These are phyloP conservation scores for Rachicladosporium sp. DNA, from an alignment of 2,329 filamentous ascomycete species.

Conservation along the genomic window DNA sequence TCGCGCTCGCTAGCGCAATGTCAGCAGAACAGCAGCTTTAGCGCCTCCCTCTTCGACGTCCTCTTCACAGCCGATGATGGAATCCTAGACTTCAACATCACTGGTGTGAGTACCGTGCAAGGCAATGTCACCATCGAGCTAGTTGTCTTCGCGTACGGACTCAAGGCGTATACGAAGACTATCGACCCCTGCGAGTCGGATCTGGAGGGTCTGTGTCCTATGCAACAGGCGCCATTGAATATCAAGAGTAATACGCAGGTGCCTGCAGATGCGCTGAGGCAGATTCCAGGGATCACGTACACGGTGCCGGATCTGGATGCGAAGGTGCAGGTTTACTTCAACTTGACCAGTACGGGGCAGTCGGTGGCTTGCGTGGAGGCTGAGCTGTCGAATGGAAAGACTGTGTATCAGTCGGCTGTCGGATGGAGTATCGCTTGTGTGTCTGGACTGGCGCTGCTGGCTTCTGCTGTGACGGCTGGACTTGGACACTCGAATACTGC, in stretches of 20 bases:
- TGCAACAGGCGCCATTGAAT: slow-evolving; percentile 72
- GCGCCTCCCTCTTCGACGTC: slow-evolving; percentile 80
- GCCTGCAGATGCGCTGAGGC: slow-evolving; percentile 41
- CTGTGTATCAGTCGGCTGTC: slow-evolving; percentile 76
- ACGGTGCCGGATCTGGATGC: slow-evolving; percentile 85
- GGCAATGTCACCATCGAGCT: slow-evolving; percentile 72
- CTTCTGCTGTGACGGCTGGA: slow-evolving; percentile 79
- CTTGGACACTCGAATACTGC: slow-evolving; percentile 88
- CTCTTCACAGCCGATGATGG: slow-evolving; percentile 64
- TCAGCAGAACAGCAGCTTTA: slow-evolving; percentile 72
- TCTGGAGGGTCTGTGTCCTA: slow-evolving; percentile 72
- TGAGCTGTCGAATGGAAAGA: slow-evolving; percentile 78
- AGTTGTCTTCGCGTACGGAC: slow-evolving; percentile 70
- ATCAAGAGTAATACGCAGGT: slow-evolving; percentile 60
- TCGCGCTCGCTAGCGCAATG: slow-evolving; percentile 79
- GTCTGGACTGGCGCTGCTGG: slow-evolving; percentile 67
- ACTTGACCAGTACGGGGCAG: slow-evolving; percentile 48
- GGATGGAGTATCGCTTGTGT: slow-evolving; percentile 85
- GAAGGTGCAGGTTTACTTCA: slow-evolving; percentile 70
- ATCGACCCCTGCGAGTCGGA: slow-evolving; percentile 64
- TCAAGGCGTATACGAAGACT: slow-evolving; percentile 51
- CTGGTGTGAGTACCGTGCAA: slow-evolving; percentile 70
- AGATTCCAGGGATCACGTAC: slow-evolving; percentile 75
- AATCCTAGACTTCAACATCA: slow-evolving; percentile 60
- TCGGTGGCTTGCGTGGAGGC: slow-evolving; percentile 80